Evolutionary conservation across 129 eudicot species (phyloP).

Genomic region (Smallanthus sonchifolius): DNA sequence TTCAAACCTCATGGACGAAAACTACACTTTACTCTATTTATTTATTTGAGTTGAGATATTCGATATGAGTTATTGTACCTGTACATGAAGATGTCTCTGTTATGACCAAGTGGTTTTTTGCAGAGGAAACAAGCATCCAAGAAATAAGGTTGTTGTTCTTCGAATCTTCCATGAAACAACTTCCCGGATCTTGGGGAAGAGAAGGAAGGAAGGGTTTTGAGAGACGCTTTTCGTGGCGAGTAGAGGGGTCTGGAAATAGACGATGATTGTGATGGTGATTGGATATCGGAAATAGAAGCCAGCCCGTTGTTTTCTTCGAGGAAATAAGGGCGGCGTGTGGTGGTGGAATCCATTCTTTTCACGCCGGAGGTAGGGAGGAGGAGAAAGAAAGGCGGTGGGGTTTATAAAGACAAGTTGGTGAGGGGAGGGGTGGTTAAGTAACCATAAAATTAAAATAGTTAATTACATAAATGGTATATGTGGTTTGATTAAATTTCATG

Average conservation of each 20-base stretch:
- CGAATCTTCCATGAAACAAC: conserved; percentile 39
- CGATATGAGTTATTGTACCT: conserved; percentile 24
- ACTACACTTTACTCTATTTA: no score
- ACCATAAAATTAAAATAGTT: background rate
- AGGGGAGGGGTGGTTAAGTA: conserved; percentile 4
- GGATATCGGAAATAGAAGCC: conserved; percentile 34
- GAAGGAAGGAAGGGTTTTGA: conserved; percentile 25
- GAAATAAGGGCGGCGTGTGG: conserved; percentile 42
- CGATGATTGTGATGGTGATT: conserved; percentile 11
- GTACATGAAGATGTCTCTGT: conserved; percentile 63
- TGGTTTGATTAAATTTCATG: no score
- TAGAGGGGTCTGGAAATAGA: conserved; percentile 41
- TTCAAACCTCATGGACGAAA: no score
- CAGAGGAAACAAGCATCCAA: conserved; percentile 43
- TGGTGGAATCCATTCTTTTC: conserved; percentile 31
- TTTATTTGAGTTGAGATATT: no score
- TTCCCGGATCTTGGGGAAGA: conserved; percentile 42
- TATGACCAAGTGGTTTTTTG: conserved; percentile 43
- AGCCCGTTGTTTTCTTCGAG: conserved; percentile 44
- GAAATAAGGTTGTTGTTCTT: conserved; percentile 43
- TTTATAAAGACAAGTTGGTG: conserved; percentile 30
- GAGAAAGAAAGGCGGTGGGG: conserved; percentile 8
- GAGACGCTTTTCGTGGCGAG: conserved; percentile 37
- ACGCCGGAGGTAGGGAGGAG: conserved; percentile 14
- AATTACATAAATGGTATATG: no score